Percentiles rank a stretch among this genome's conserved stretches.
phyloP scores from a whole-genome alignment of 2,329 filamentous ascomycete genomes.

The Neophaeococcomyces mojaviensis region DNA sequence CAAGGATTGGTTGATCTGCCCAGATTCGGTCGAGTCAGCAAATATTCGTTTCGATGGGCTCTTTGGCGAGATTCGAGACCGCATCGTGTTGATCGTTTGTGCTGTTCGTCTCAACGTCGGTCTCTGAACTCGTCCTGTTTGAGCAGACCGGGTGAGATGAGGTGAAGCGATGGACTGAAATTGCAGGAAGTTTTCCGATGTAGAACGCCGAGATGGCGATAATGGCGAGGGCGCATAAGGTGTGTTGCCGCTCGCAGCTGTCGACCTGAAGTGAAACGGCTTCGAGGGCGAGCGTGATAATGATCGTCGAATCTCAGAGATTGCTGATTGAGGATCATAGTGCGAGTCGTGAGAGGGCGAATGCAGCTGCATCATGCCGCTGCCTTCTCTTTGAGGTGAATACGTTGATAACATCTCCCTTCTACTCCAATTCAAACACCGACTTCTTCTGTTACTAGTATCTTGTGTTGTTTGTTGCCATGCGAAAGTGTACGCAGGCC shows the following conservation, averaged over 20 bases:
- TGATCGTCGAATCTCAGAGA: constrained; percentile 76
- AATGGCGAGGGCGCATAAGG: constrained; percentile 46
- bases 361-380: constrained; percentile 75
- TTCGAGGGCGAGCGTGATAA: constrained; percentile 92
- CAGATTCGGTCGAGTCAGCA: constrained; percentile 61
- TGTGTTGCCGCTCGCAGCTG: constrained; percentile 44
- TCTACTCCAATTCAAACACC: constrained; percentile 7
- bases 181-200: constrained; percentile 47
- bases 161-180: constrained; percentile 42
- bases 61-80: constrained; percentile 64
- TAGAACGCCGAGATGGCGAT: constrained; percentile 50
- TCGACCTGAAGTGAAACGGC: constrained; percentile 42
- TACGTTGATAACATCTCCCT: constrained; percentile 39
- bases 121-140: constrained; percentile 54
- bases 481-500: neutral
- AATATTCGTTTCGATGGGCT: constrained; percentile 76
- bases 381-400: constrained; percentile 45
- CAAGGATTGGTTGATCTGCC: constrained; percentile 52
- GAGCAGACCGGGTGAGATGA: constrained; percentile 57
- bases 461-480: neutral
- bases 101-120: constrained; percentile 35
- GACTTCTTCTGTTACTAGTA: neutral
- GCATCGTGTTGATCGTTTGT: constrained; percentile 34
- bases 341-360: constrained; percentile 78
- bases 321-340: constrained; percentile 73